Percentiles rank a stretch among this genome's conserved stretches.
Conservation (phyloP, 1,139 yeast genomes). For the Geotrichum bryndzae region DNA sequence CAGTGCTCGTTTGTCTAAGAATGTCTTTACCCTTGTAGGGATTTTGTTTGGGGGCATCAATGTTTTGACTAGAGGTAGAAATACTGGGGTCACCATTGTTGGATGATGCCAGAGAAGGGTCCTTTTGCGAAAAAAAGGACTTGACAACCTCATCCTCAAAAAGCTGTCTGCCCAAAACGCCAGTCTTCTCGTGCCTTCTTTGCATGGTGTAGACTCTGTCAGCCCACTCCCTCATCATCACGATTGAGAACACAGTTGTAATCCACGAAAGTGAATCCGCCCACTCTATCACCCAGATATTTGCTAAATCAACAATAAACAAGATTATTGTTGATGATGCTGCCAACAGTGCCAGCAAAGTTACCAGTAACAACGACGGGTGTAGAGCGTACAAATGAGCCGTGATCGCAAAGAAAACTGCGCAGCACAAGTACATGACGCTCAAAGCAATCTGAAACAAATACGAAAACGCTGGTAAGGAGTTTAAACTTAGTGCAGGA, state of each 20-base stretch:
- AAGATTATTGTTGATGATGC: constrained; percentile 55
- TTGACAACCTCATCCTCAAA: constrained; percentile 46
- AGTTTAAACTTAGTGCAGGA: constrained; percentile 43
- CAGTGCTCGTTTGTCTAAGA: not conserved
- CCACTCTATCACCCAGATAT: constrained; percentile 64
- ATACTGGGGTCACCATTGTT: not conserved
- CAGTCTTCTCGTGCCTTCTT: constrained; percentile 57
- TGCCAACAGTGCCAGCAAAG: constrained; percentile 50
- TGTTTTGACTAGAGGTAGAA: not conserved
- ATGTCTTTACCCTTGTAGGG: not conserved
- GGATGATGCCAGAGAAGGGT: not conserved
- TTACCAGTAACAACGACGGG: constrained; percentile 45
- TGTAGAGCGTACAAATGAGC: constrained; percentile 48
- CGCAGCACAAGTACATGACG: constrained; percentile 62
- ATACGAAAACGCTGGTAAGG: constrained; percentile 77
- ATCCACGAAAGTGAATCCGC: constrained; percentile 70
- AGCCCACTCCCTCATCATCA: constrained; percentile 83
- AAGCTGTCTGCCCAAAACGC: constrained; percentile 67
- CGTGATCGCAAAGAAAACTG: constrained; percentile 52
- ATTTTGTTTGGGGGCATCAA: not conserved
- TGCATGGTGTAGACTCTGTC: constrained; percentile 55
- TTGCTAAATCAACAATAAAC: constrained; percentile 70
- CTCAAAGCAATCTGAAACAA: constrained; percentile 70
- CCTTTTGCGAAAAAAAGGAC: not conserved
- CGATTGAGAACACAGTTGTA: constrained; percentile 61